phyloP scores from a whole-genome alignment of 306 rosid genomes.

The Quercus ilex region DNA sequence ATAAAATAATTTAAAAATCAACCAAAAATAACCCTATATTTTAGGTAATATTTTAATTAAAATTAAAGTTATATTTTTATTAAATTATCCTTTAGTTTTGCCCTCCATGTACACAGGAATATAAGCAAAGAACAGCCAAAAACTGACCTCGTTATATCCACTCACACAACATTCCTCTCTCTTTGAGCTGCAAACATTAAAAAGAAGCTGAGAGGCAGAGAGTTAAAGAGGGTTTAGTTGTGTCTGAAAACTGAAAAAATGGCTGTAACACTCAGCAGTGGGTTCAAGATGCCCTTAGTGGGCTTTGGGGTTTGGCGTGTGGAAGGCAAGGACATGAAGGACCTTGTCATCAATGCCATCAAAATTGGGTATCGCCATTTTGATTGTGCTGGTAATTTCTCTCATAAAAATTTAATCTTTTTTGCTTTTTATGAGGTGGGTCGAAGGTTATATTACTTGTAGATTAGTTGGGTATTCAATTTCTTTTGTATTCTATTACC shows the following conservation, averaged over 20 bases:
- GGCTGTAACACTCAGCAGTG: background rate
- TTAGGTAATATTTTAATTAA: too few species aligned
- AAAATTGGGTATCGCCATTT: conserved; percentile 2
- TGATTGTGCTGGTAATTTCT: conserved; percentile 1
- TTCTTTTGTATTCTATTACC: background rate
- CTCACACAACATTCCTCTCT: too few species aligned
- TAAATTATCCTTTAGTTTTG: accelerated
- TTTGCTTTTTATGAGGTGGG: background rate
- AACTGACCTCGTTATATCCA: too few species aligned
- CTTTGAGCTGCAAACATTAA: too few species aligned
- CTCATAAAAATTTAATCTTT: background rate
- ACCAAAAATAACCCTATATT: too few species aligned
- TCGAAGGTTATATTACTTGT: background rate
- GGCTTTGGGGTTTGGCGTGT: background rate
- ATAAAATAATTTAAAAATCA: too few species aligned
- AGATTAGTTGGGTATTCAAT: background rate
- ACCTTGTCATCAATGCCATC: conserved; percentile 2
- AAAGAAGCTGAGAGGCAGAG: too few species aligned
- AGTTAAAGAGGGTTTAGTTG: too few species aligned
- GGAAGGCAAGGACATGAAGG: background rate
- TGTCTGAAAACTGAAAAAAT: background rate
- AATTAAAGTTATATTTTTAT: too few species aligned
- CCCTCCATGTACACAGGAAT: too few species aligned
- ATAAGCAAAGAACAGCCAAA: too few species aligned
- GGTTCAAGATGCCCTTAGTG: conserved; percentile 3